These are phyloP conservation scores for Lithospermum erythrorhizon DNA, from an alignment of 257 asterid species.

Conservation along the genomic window DNA sequence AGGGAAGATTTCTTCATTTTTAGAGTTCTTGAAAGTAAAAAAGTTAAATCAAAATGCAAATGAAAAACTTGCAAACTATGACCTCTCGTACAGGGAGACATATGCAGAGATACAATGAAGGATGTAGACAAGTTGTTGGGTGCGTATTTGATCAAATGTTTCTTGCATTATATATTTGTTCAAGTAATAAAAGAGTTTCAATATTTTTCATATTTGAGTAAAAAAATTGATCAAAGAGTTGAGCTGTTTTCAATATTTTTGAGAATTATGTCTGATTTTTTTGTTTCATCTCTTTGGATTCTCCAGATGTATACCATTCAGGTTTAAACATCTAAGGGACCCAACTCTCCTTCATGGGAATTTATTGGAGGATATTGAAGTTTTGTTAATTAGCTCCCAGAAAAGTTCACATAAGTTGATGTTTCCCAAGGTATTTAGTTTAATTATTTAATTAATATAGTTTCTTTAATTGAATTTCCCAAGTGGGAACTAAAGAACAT, in stretches of 20 bases:
- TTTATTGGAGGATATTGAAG: slow-evolving; percentile 52
- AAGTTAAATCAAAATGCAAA: slow-evolving; percentile 9
- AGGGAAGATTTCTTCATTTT: no score
- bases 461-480: background rate
- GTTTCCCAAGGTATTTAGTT: slow-evolving; percentile 78
- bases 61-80: slow-evolving; percentile 23
- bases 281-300: background rate
- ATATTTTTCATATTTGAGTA: no score
- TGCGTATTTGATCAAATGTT: slow-evolving; percentile 11
- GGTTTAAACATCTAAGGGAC: slow-evolving; percentile 31
- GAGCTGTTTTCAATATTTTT: no score
- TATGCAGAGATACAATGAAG: slow-evolving; percentile 32
- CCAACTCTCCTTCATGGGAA: slow-evolving; percentile 23
- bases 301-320: slow-evolving; percentile 82
- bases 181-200: no score
- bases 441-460: background rate
- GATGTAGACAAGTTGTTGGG: slow-evolving; percentile 48
- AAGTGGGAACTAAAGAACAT: background rate
- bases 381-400: slow-evolving; percentile 82
- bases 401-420: slow-evolving; percentile 58
- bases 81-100: slow-evolving; percentile 38
- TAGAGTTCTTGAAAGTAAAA: no score
- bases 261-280: background rate
- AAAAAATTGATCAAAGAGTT: no score
- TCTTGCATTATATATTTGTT: no score